Base-by-base conservation (phyloP, 106 monocot genomes). In the Dioscorea alata region DNA sequence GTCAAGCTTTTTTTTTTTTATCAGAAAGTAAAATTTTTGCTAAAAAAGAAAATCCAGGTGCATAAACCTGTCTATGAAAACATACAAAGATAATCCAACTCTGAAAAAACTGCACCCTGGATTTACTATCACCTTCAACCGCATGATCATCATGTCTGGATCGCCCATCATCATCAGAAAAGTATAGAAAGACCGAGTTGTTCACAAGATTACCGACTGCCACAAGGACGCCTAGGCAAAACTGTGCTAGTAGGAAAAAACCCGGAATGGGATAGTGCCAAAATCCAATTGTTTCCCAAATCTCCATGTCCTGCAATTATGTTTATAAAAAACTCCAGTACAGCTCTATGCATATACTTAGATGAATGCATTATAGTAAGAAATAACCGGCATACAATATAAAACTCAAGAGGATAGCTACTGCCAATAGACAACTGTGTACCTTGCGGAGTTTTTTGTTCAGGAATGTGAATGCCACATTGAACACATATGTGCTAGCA, bases 251-350 rank as follows among this genome's bases (percentile, higher is more conserved):
- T 66, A 97, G 62, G 82, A 89, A 97, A 22, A 97, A 82, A 13
- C 91, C 92, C 49, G 96, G 96, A 80, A 92, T 80, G 63, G 92
- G 79, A 67, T 92, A 97, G 65, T 89, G 96, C 96, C 96, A 97
- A 54, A 97, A 76, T 54, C 96, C 96, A 82, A 97, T 79, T 51
- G 96, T 97, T 78, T 97, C 96, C 96, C 96, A 97, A 24, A 97
- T 80, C 75, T 89, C 82, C 92, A 92, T 89, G 75, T 97, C 96
- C 96, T 97, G 81, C 66, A 74, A 71, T 42, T 23, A 59, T 25
- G 10, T 61, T 50, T 28, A 42, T 42, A 42, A 42, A 42, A 42
- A 42, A 42, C 42, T 42, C 42, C 10, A 10, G 10, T 42, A 42
- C 6, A 42, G 6, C 42, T 42, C 42, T 42, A 10, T 42, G 5